These are phyloP conservation scores for Colletotrichum acutatum DNA, from an alignment of 2,329 filamentous ascomycete genomes.

Conservation along the genomic window DNA sequence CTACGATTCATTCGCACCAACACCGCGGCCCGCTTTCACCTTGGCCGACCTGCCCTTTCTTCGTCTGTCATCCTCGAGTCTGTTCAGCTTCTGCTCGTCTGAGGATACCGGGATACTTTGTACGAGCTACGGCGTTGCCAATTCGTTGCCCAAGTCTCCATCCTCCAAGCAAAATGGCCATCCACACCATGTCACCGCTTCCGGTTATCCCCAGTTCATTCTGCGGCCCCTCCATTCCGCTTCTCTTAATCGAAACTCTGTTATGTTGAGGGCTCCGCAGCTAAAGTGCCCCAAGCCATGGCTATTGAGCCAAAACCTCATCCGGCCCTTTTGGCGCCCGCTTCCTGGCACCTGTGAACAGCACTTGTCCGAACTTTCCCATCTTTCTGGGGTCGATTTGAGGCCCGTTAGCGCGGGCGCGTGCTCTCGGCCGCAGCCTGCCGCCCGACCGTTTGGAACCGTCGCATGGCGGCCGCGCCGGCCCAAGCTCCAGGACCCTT, in stretches of 20 bases:
- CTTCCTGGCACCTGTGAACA: background rate
- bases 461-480: constrained; percentile 16
- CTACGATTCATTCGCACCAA: constrained; percentile 12
- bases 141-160: background rate
- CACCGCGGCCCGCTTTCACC: constrained; percentile 1
- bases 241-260: constrained; percentile 6
- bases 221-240: background rate
- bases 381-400: background rate
- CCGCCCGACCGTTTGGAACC: constrained; percentile 21
- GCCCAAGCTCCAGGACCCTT: background rate
- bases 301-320: constrained; percentile 6
- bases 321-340: background rate
- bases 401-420: background rate
- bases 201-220: background rate
- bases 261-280: constrained; percentile 1
- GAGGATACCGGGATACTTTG: background rate
- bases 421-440: background rate
- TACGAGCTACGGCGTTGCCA: background rate
- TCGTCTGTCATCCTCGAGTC: background rate
- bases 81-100: background rate
- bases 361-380: background rate
- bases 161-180: background rate
- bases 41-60: background rate
- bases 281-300: constrained; percentile 3
- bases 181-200: constrained; percentile 3